Conservation (phyloP, 2,329 filamentous ascomycete species). For the Talaromyces sp. region DNA sequence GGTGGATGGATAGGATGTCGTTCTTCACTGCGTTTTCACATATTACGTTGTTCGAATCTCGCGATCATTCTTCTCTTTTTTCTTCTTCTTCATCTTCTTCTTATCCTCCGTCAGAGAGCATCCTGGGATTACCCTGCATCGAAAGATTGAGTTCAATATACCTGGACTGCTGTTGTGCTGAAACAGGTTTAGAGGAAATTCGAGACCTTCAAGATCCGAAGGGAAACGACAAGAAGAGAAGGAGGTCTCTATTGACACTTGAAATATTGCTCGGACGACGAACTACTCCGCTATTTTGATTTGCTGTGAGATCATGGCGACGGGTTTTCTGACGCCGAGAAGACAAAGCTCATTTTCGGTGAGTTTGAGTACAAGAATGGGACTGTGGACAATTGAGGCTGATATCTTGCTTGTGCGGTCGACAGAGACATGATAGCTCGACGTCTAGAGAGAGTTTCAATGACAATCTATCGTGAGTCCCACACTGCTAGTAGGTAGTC, state of each 20-base stretch:
- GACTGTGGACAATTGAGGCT: background rate
- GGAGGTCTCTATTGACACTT: too few relatives aligned
- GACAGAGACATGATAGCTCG: background rate
- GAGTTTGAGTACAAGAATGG: background rate
- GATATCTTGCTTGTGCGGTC: background rate
- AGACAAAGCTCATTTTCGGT: constrained; percentile 3
- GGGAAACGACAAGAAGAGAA: background rate
- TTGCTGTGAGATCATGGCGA: background rate
- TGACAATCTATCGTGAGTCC: constrained; percentile 9
- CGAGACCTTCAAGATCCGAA: background rate
- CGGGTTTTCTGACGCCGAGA: constrained; percentile 9
- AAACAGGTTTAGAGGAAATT: background rate
- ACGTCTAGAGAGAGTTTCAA: background rate
- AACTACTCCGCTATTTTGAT: background rate
- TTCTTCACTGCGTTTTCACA: background rate
- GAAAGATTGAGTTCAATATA: background rate
- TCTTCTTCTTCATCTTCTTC: background rate
- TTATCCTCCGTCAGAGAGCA: background rate
- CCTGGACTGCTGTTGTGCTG: constrained; percentile 1
- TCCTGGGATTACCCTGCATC: background rate
- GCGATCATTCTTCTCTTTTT: background rate
- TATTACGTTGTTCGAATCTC: background rate
- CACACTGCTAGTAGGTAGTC: background rate
- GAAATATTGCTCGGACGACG: background rate
- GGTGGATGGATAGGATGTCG: background rate